A percentile compares a stretch with the other conserved stretches of the same genome.
phyloP scores from a whole-genome alignment of 345 rosid species.

The Turritis glabra region DNA sequence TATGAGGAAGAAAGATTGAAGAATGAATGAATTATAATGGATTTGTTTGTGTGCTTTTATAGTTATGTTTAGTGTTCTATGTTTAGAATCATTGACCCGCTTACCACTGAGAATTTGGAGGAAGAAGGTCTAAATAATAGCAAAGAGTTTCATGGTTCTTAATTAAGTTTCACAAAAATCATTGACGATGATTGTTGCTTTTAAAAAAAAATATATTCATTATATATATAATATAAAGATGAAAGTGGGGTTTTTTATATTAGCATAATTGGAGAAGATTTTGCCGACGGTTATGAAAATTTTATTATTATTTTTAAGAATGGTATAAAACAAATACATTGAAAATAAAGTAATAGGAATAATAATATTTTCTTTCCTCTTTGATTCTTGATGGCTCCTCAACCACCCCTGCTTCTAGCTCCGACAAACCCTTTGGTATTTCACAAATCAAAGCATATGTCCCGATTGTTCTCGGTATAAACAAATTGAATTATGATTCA shows the following conservation, averaged over 20 bases:
- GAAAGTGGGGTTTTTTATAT: background rate
- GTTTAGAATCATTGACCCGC: slow-evolving; percentile 10
- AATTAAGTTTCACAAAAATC: background rate
- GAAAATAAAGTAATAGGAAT: too few species aligned
- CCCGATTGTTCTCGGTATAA: too few species aligned
- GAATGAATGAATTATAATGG: slow-evolving; percentile 4
- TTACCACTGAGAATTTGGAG: slow-evolving; percentile 10
- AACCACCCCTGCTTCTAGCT: too few species aligned
- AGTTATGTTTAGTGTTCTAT: slow-evolving; percentile 19
- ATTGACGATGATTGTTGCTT: background rate
- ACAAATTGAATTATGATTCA: too few species aligned
- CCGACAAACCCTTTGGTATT: too few species aligned
- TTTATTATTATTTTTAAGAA: too few species aligned
- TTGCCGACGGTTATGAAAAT: background rate
- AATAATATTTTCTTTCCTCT: too few species aligned
- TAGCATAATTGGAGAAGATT: background rate
- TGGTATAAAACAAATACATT: too few species aligned
- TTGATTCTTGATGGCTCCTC: too few species aligned
- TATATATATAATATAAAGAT: background rate
- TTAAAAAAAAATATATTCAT: background rate
- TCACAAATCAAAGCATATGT: too few species aligned
- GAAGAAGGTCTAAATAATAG: slow-evolving; percentile 18
- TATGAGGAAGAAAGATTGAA: background rate
- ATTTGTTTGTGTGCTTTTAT: slow-evolving; percentile 5
- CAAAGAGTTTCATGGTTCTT: slow-evolving; percentile 24